phyloP scores from a whole-genome alignment of 306 rosid species.

The Rosa rugosa region DNA sequence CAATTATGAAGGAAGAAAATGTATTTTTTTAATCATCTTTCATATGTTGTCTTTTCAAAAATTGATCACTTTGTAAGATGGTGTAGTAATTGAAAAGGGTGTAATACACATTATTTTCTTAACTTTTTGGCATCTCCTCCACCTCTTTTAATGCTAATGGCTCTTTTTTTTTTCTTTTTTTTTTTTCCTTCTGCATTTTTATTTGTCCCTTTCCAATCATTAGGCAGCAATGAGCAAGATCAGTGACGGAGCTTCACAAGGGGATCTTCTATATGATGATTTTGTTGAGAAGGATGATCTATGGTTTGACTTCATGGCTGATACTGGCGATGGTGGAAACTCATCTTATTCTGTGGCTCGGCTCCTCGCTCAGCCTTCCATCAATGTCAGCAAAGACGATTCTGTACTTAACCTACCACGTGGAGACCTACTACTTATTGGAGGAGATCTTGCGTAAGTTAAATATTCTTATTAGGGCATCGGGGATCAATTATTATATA shows the following conservation, averaged over 20 bases:
- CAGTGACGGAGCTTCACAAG: constrained; percentile 54
- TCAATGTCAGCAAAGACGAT: constrained; percentile 51
- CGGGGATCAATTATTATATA: constrained; percentile 8
- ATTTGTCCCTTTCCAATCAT: constrained; percentile 31
- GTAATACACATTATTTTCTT: not conserved
- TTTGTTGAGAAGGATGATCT: constrained; percentile 72
- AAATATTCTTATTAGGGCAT: constrained; percentile 19
- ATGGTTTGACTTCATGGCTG: constrained; percentile 99
- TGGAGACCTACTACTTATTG: constrained; percentile 82
- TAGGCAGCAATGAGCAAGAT: constrained; percentile 97
- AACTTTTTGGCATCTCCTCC: not conserved
- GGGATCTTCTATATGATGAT: constrained; percentile 72
- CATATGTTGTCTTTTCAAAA: too few relatives aligned
- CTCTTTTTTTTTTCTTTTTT: not conserved
- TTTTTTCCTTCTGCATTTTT: too few relatives aligned
- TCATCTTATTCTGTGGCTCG: constrained; percentile 89
- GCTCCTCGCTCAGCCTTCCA: constrained; percentile 85
- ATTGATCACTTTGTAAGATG: not conserved
- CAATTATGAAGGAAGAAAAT: not conserved
- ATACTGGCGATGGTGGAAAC: constrained; percentile 99
- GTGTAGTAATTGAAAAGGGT: not conserved
- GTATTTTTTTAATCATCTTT: not conserved
- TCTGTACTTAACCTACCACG: constrained; percentile 62
- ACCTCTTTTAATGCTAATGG: not conserved
- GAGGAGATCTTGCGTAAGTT: constrained; percentile 99